Evolutionary conservation across 345 rosid genomes (phyloP), one percentile per base, ranked within the genome.

Genomic region (Garcia nutans): DNA sequence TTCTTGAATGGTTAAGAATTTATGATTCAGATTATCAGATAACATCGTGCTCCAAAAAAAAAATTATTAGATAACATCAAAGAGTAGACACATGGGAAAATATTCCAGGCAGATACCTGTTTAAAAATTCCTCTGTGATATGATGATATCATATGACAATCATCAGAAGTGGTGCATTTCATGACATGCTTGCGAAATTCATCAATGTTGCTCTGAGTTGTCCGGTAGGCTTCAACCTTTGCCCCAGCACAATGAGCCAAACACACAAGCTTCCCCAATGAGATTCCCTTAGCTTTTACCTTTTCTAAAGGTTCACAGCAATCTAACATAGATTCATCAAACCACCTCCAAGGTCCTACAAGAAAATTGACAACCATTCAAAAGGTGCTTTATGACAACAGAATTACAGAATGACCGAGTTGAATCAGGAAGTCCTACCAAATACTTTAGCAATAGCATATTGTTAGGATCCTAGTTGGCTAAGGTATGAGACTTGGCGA

Each of bases 331-430:
- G 96, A 88, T 79, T 91, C 99, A 80, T 95, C 99, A 79, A 95
- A 95, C 99, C 99, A 95, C 85, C 99, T 90, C 97, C 97, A 95
- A 44, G 99, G 97, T 79, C 99, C 99, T 95, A 76, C 50, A 45
- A 74, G 54, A n/a, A 84, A 67, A 82, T 23, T 19, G 22, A 76
- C 42, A 63, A 71, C 55, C 67, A 45, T 68, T 56, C 8, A 41
- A 22, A 2, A 74, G 12, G 45, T 17, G 24, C n/a, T 57, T n/a
- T 44, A 22, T 44, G 54, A 23, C 19, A 44, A 66, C 28, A 17
- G 6, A 66, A 22, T 8, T n/a, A 66, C 28, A 17, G 6, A 66
- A 22, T 8, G 44, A 22, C 24, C 3, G 17, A 66, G 19, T 66
- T 23, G 10, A 22, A 44, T 44, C 17, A 66, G 55, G 45, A 37